These are phyloP conservation scores for Cryptococcus sp. DNA, from an alignment of 1,284 basidiomycete genomes.

Conservation along the genomic window DNA sequence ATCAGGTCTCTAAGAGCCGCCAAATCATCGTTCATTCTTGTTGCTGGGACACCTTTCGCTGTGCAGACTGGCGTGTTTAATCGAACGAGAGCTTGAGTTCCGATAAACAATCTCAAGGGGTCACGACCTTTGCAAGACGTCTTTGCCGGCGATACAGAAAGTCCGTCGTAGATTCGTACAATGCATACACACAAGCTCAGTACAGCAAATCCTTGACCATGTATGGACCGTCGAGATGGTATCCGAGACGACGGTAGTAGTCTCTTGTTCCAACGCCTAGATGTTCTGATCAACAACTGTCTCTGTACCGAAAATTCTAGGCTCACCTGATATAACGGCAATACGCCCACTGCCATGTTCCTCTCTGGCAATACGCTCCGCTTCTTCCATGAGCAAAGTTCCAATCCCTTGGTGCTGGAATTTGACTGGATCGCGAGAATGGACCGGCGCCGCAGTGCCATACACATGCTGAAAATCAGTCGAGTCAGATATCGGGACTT, in stretches of 20 bases:
- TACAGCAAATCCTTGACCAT: slow-evolving; percentile 74
- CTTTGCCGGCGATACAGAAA: too few relatives aligned
- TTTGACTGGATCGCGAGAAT: slow-evolving; percentile 95
- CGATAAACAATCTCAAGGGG: too few relatives aligned
- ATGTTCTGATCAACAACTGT: neutral
- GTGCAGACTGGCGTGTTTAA: too few relatives aligned
- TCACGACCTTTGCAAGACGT: too few relatives aligned
- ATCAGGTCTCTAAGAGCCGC: too few relatives aligned
- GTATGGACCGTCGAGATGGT: slow-evolving; percentile 93
- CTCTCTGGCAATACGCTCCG: slow-evolving; percentile 95
- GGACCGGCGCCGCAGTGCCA: slow-evolving; percentile 95
- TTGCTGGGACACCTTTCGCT: too few relatives aligned
- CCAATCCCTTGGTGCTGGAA: slow-evolving; percentile 99
- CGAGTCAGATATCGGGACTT: neutral
- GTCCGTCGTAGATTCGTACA: slow-evolving; percentile 5
- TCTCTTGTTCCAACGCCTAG: slow-evolving; percentile 88
- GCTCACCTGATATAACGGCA: slow-evolving; percentile 88
- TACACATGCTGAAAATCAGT: slow-evolving; percentile 83
- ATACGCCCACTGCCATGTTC: slow-evolving; percentile 85
- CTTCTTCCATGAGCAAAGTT: slow-evolving; percentile 97
- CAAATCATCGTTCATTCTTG: too few relatives aligned
- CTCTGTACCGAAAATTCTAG: neutral
- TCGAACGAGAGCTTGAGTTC: too few relatives aligned
- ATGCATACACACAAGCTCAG: slow-evolving; percentile 5
- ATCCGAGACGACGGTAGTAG: slow-evolving; percentile 90